Percentiles rank a stretch among this genome's conserved stretches.
Conservation (phyloP, 2,329 filamentous ascomycete species). For the Clonostachys chloroleuca region DNA sequence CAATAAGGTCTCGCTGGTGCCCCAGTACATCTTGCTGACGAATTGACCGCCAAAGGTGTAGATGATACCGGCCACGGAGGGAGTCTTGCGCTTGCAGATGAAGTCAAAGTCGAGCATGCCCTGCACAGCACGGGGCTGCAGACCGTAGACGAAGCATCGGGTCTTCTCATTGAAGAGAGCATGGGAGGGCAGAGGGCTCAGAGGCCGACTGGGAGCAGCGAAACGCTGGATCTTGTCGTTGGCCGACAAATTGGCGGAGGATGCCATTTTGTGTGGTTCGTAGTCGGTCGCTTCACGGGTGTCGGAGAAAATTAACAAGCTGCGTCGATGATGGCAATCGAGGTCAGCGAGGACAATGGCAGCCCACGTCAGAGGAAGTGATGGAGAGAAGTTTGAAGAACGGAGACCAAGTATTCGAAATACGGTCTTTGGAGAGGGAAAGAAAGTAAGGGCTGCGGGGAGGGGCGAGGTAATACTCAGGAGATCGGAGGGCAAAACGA, state of each 20-base stretch:
- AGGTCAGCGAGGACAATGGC: neutral
- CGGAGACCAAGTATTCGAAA: constrained; percentile 1
- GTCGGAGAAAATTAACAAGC: neutral
- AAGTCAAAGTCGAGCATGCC: constrained; percentile 99
- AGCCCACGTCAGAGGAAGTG: neutral
- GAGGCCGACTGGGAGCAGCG: constrained; percentile 82
- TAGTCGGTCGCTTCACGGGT: neutral
- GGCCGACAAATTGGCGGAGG: constrained; percentile 59
- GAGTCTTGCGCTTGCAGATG: constrained; percentile 98
- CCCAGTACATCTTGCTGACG: constrained; percentile 99
- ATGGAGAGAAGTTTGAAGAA: constrained; percentile 4
- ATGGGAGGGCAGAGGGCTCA: constrained; percentile 84
- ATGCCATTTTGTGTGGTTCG: constrained; percentile 41
- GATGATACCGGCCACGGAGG: constrained; percentile 98
- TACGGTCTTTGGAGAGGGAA: too few relatives aligned
- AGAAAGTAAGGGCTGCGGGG: too few relatives aligned
- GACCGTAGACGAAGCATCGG: constrained; percentile 99
- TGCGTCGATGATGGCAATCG: neutral
- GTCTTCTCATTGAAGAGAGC: constrained; percentile 99
- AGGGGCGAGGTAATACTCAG: too few relatives aligned
- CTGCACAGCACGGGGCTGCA: constrained; percentile 90
- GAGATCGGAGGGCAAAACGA: too few relatives aligned
- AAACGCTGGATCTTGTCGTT: constrained; percentile 99
- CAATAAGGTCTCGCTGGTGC: constrained; percentile 96
- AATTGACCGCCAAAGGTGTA: constrained; percentile 99